A percentile compares a stretch with the other conserved stretches of the same genome.
Evolutionary conservation across 2,329 filamentous ascomycete species (phyloP).

Genomic region (Aspergillus persii): DNA sequence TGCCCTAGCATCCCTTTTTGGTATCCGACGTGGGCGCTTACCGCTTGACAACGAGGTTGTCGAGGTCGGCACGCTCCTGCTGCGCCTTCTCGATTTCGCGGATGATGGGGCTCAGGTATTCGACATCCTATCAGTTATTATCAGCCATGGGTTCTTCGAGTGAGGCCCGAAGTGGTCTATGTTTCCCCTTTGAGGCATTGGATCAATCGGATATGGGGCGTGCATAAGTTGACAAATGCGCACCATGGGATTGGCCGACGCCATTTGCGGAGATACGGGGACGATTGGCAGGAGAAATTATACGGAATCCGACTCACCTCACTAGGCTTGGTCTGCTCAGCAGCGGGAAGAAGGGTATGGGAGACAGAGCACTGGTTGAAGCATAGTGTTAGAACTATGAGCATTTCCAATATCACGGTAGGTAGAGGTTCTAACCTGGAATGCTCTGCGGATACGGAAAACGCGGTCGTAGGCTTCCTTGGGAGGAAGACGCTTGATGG

Average conservation of each 20-base stretch:
- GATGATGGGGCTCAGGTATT: slow-evolving; percentile 67
- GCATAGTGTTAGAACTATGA: slow-evolving; percentile 19
- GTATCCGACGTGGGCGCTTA: slow-evolving; percentile 28
- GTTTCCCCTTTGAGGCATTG: neutral
- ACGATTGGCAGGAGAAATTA: slow-evolving; percentile 11
- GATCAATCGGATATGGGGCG: slow-evolving; percentile 3
- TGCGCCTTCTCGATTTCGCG: slow-evolving; percentile 65
- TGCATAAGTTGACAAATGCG: slow-evolving; percentile 34
- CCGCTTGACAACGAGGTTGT: slow-evolving; percentile 61
- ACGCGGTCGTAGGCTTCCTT: slow-evolving; percentile 95
- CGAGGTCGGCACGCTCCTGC: slow-evolving; percentile 66
- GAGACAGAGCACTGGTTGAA: slow-evolving; percentile 60
- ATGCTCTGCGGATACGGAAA: slow-evolving; percentile 92
- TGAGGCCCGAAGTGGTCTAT: neutral
- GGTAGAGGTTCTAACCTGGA: slow-evolving; percentile 63
- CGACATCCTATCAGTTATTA: slow-evolving; percentile 53
- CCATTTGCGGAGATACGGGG: slow-evolving; percentile 26
- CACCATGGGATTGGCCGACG: slow-evolving; percentile 35
- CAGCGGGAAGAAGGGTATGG: slow-evolving; percentile 62
- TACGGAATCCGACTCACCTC: slow-evolving; percentile 51
- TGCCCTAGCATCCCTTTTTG: slow-evolving; percentile 10
- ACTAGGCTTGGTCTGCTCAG: slow-evolving; percentile 66
- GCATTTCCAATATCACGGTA: slow-evolving; percentile 6
- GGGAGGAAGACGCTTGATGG: slow-evolving; percentile 83
- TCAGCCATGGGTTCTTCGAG: neutral